Evolutionary conservation across 257 asterid genomes (phyloP).

Genomic region (Solanum chaucha): DNA sequence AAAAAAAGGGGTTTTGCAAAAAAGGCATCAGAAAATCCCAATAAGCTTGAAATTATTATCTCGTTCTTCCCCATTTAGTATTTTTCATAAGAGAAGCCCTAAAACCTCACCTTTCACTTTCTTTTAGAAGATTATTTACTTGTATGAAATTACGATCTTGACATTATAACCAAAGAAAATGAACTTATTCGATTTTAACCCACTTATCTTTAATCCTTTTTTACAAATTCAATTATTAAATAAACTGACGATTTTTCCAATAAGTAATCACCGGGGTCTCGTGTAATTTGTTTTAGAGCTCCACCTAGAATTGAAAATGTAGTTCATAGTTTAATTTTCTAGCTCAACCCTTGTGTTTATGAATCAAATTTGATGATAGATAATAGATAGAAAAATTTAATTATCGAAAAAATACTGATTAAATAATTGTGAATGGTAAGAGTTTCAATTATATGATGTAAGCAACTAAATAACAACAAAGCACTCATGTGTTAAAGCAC

Average conservation of each 20-base stretch:
- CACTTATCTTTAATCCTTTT: accelerated
- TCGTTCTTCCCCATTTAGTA: no score
- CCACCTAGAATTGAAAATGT: no score
- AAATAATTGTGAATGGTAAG: background rate
- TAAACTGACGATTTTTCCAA: no score
- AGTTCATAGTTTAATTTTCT: background rate
- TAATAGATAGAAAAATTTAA: no score
- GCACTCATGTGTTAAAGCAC: background rate
- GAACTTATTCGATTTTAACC: accelerated
- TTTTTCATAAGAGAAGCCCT: background rate
- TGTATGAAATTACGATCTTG: background rate
- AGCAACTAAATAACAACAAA: background rate
- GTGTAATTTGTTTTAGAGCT: background rate
- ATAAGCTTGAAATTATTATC: background rate
- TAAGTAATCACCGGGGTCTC: no score
- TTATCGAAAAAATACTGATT: background rate
- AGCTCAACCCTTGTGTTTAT: no score
- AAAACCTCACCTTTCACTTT: background rate
- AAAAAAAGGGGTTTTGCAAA: accelerated
- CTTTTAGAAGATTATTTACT: background rate
- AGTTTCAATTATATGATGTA: background rate
- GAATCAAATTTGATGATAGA: background rate
- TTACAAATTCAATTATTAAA: no score
- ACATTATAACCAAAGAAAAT: no score
- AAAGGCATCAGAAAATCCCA: background rate